Conservation (phyloP, 2,329 filamentous ascomycete species). For the Aspergillus glaucus region DNA sequence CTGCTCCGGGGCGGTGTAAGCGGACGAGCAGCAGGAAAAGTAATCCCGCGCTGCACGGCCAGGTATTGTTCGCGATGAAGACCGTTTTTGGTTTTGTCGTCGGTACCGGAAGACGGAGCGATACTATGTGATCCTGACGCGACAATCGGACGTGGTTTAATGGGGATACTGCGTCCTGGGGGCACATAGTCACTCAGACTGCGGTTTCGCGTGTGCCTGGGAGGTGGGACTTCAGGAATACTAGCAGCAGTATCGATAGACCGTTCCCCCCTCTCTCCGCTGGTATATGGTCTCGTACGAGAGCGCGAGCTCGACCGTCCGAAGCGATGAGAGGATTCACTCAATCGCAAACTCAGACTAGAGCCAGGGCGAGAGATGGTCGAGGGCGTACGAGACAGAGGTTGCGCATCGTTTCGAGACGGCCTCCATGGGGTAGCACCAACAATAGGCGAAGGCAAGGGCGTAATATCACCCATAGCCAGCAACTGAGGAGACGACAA, state of each 20-base stretch:
- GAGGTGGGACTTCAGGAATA: conserved; percentile 19
- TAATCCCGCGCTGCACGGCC: conserved; percentile 69
- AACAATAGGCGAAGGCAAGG: conserved; percentile 66
- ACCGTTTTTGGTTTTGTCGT: conserved; percentile 27
- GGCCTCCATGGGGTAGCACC: conserved; percentile 30
- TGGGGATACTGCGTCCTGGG: conserved; percentile 56
- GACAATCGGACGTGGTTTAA: conserved; percentile 64
- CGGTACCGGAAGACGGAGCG: conserved; percentile 45
- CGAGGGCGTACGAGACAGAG: conserved; percentile 38
- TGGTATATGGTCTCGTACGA: conserved; percentile 37
- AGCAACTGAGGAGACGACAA: conserved; percentile 68
- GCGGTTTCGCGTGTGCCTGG: conserved; percentile 61
- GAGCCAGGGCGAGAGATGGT: conserved; percentile 34
- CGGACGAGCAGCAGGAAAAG: conserved; percentile 51
- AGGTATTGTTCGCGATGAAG: conserved; percentile 75
- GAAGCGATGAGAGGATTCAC: conserved; percentile 30
- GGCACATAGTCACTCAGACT: conserved; percentile 86
- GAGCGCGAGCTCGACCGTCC: conserved; percentile 25
- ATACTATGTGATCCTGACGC: conserved; percentile 56
- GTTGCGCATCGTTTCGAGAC: conserved; percentile 53
- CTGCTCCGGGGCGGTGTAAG: conserved; percentile 81
- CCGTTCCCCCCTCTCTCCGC: conserved; percentile 27
- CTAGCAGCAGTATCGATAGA: conserved; percentile 15
- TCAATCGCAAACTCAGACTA: conserved; percentile 27
- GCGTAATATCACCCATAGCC: conserved; percentile 72